These are phyloP conservation scores for Trametes coccinea DNA, from an alignment of 768 basidiomycete genomes.

Conservation along the genomic window DNA sequence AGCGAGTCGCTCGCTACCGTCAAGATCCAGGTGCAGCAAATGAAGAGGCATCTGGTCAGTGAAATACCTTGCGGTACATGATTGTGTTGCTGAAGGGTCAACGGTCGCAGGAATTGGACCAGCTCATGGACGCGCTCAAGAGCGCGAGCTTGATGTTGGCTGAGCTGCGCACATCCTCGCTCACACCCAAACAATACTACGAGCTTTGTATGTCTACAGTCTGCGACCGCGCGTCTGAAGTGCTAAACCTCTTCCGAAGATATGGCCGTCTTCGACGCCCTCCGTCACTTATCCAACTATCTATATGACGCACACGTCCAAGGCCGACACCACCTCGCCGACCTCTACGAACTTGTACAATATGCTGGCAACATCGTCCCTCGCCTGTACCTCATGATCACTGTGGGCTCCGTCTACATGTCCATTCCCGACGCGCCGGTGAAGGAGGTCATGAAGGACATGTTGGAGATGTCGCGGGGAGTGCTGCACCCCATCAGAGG, in stretches of 20 bases:
- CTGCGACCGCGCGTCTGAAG: background rate
- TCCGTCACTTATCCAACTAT: constrained; percentile 93
- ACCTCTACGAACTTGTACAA: constrained; percentile 99
- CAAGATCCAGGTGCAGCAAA: constrained; percentile 90
- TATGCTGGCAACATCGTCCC: constrained; percentile 97
- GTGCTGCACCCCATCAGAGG: constrained; percentile 97
- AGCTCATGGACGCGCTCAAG: constrained; percentile 98
- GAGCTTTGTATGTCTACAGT: constrained; percentile 74
- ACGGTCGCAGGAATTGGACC: constrained; percentile 75
- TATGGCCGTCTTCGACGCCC: constrained; percentile 98
- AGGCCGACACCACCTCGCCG: constrained; percentile 92
- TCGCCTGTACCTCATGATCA: constrained; percentile 96
- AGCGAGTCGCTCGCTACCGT: constrained; percentile 84
- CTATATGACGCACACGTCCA: constrained; percentile 94
- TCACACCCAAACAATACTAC: constrained; percentile 97
- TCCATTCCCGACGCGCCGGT: constrained; percentile 95
- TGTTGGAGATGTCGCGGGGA: constrained; percentile 99
- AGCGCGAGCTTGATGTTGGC: constrained; percentile 97
- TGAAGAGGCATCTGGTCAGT: constrained; percentile 87
- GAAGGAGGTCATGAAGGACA: constrained; percentile 99
- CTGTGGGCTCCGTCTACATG: constrained; percentile 99
- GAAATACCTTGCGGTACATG: background rate
- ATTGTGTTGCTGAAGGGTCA: no score
- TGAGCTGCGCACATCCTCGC: constrained; percentile 88
- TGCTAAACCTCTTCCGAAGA: constrained; percentile 48